Base-by-base conservation (phyloP, 176 grass and related monocot species). In the Alopecurus myosuroides region DNA sequence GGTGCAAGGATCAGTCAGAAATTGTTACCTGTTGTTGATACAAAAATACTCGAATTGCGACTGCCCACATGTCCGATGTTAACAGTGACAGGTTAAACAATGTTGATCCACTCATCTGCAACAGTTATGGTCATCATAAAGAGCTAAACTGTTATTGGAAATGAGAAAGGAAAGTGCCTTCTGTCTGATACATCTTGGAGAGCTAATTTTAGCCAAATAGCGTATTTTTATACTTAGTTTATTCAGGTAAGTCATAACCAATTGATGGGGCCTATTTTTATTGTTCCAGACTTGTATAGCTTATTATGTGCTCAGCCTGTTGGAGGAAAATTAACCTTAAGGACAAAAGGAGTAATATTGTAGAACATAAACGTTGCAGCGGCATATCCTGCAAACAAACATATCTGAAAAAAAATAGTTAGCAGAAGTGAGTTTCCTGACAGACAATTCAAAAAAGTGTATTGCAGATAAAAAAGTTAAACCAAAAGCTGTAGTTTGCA, bases 31-130 rank as follows among this genome's bases (percentile, higher is more conserved):
- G 39, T 84, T 92, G 84, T 4, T 70, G 84, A 68, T 92, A 92
- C 48, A 92, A 92, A 49, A 90, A 69, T 74, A 92, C 68, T 77
- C 84, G 74, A 85, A 90, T 93, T 57, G 70, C 53, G 3, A 93
- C 86, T 65, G 84, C 84, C 91, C 88, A 90, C 91, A 93, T 93
- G 81, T 90, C 85, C 67, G 88, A 87, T 84, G 88, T 93, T 63
- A 93, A 37, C 14, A 90, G 77, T 20, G 85, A 93, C 61, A 93
- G 91, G 58, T 87, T 93, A 30, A 89, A 84, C 85, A 93, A 49
- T 35, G 87, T 87, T 35, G 91, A 63, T 63, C 91, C 88, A 76
- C 91, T 92, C 91, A 87, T 87, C 91, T 92, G 68, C 61, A 86
- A 60, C 1, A 42, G 35, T 23, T 50, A 88, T 48, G 22, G 4